Evolutionary conservation across 345 rosid species (phyloP).

Genomic region (Acer yangbiense): DNA sequence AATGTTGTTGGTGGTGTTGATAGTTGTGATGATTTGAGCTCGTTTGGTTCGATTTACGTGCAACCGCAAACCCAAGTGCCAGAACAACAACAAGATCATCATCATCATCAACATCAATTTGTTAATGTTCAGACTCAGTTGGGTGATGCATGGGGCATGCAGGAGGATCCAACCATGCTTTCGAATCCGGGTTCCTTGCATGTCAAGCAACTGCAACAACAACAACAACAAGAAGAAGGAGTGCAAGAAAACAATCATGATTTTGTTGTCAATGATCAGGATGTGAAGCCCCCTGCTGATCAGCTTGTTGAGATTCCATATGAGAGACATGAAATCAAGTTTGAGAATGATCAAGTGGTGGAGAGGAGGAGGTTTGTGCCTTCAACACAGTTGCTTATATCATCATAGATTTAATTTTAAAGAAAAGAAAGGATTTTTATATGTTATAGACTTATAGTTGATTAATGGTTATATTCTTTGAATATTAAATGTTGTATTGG

Average conservation of each 20-base stretch:
- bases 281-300: slow-evolving; percentile 28
- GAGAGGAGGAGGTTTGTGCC: slow-evolving; percentile 55
- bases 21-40: slow-evolving; percentile 5
- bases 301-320: slow-evolving; percentile 38
- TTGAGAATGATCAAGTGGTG: slow-evolving; percentile 43
- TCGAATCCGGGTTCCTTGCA: slow-evolving; percentile 22
- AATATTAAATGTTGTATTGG: background rate
- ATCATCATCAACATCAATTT: background rate
- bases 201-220: slow-evolving; percentile 22
- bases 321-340: slow-evolving; percentile 39
- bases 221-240: no score
- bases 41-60: slow-evolving; percentile 26
- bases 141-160: slow-evolving; percentile 36
- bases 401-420: slow-evolving; percentile 40
- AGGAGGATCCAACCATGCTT: slow-evolving; percentile 32
- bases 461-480: background rate
- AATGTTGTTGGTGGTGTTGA: background rate
- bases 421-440: background rate
- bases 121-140: slow-evolving; percentile 1
- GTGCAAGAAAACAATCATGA: background rate
- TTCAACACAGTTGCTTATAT: slow-evolving; percentile 54
- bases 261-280: slow-evolving; percentile 32
- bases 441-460: background rate
- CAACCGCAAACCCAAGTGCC: slow-evolving; percentile 29
- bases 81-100: slow-evolving; percentile 24